Percentiles rank a stretch among this genome's conserved stretches.
Conservation (phyloP, 768 basidiomycete genomes). For the Kwoniella shandongensis region DNA sequence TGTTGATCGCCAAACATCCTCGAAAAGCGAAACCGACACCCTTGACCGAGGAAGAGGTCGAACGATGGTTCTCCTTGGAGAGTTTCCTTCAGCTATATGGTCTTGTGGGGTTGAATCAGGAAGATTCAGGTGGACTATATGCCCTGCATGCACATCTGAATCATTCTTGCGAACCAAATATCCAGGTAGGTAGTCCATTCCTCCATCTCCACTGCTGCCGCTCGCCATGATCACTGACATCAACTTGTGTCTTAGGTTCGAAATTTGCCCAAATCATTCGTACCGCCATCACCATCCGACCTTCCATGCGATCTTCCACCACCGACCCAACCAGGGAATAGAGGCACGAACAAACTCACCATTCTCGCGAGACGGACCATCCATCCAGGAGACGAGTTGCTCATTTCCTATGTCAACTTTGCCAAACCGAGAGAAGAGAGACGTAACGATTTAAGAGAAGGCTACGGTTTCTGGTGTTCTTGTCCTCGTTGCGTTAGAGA, state of each 20-base stretch:
- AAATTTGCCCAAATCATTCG: conserved; percentile 39
- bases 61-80: conserved; percentile 71
- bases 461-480: conserved; percentile 58
- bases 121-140: conserved; percentile 83
- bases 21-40: conserved; percentile 54
- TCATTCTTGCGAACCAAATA: conserved; percentile 77
- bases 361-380: conserved; percentile 69
- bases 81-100: conserved; percentile 72
- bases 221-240: too few species aligned
- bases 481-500: conserved; percentile 72
- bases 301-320: conserved; percentile 34
- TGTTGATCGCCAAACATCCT: conserved; percentile 48
- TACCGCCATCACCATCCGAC: conserved; percentile 14
- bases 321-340: conserved; percentile 63
- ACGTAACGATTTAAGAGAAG: conserved; percentile 47
- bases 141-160: conserved; percentile 82
- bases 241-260: conserved; percentile 24
- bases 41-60: conserved; percentile 57
- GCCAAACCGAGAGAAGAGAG: conserved; percentile 33
- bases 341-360: conserved; percentile 61
- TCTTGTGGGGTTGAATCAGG: conserved; percentile 78
- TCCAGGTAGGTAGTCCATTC: conserved; percentile 60
- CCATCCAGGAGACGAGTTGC: conserved; percentile 69
- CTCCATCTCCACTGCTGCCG: too few species aligned
- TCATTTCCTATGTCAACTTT: conserved; percentile 75